Evolutionary conservation across 129 eudicot genomes (phyloP).

Genomic region (Centrapalus pauciflorus): DNA sequence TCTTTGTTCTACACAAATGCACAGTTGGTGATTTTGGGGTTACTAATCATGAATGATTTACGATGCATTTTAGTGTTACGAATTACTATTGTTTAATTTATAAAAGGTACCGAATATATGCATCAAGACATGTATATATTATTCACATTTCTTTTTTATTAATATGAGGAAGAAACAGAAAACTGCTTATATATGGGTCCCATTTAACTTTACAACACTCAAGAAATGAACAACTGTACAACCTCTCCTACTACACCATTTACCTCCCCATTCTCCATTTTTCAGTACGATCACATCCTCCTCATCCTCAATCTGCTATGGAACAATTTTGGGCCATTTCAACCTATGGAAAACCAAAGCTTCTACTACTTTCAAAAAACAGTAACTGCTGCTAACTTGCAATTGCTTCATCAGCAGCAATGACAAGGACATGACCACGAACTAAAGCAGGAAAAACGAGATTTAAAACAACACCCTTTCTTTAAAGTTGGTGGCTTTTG

Average conservation of each 20-base stretch:
- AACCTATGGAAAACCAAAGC: neutral
- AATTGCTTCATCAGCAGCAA: conserved; percentile 20
- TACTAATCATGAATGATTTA: no score
- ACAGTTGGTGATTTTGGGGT: no score
- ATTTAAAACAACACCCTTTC: neutral
- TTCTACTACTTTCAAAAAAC: neutral
- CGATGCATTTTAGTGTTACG: no score
- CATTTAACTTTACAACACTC: neutral
- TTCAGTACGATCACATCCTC: no score
- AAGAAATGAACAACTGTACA: neutral
- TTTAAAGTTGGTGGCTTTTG: neutral
- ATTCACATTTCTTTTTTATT: conserved; percentile 9
- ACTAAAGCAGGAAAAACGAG: neutral
- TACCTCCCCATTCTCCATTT: conserved; percentile 12
- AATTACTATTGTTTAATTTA: no score
- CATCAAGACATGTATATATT: neutral
- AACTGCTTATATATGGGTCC: neutral
- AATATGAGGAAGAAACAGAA: neutral
- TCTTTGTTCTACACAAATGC: no score
- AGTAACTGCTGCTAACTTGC: conserved; percentile 6
- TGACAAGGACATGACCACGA: conserved; percentile 22
- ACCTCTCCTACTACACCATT: conserved; percentile 4
- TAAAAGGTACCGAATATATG: no score
- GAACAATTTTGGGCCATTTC: neutral
- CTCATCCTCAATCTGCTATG: conserved; percentile 8